Evolutionary conservation across 352 stramenopile genomes (phyloP).

Genomic region (Globisporangium spinosum): DNA sequence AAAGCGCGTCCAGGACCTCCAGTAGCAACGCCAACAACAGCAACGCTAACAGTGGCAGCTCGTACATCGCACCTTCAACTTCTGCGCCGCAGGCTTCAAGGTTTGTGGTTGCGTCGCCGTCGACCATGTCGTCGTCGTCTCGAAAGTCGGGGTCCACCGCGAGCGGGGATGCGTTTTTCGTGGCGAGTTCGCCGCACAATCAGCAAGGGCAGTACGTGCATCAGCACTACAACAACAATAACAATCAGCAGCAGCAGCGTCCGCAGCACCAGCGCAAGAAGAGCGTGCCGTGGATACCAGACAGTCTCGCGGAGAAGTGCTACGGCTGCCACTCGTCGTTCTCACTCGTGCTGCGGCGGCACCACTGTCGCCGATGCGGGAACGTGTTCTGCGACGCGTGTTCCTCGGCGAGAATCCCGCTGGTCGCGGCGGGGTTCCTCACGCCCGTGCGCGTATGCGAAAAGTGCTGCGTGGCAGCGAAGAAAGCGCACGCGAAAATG

Average conservation of each 20-base stretch:
- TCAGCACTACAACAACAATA: slow-evolving; percentile 23
- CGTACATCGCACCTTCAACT: slow-evolving; percentile 9
- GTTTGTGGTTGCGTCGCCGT: slow-evolving; percentile 4
- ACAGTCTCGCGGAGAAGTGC: slow-evolving; percentile 74
- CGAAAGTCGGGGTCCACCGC: slow-evolving; percentile 7
- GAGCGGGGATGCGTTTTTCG: slow-evolving; percentile 8
- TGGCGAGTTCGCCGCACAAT: slow-evolving; percentile 8
- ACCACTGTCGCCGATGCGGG: slow-evolving; percentile 87
- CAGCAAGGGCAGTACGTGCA: slow-evolving; percentile 21
- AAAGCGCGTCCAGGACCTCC: not conserved
- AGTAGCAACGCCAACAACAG: not conserved
- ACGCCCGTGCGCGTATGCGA: slow-evolving; percentile 77
- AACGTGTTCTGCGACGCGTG: slow-evolving; percentile 90
- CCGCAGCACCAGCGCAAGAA: slow-evolving; percentile 29
- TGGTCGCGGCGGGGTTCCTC: slow-evolving; percentile 63
- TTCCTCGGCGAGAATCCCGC: slow-evolving; percentile 70
- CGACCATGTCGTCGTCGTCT: slow-evolving; percentile 10
- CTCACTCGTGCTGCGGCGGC: slow-evolving; percentile 70
- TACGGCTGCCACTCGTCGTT: slow-evolving; percentile 66
- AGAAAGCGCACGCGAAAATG: slow-evolving; percentile 65
- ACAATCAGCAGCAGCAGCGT: slow-evolving; percentile 15
- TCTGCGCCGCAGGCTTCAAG: slow-evolving; percentile 10
- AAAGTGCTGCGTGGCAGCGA: slow-evolving; percentile 70
- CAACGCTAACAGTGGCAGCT: not conserved
- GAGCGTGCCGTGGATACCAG: slow-evolving; percentile 76